Conservation (phyloP, 2,329 filamentous ascomycete genomes). For the Gaeumannomyces sp. region DNA sequence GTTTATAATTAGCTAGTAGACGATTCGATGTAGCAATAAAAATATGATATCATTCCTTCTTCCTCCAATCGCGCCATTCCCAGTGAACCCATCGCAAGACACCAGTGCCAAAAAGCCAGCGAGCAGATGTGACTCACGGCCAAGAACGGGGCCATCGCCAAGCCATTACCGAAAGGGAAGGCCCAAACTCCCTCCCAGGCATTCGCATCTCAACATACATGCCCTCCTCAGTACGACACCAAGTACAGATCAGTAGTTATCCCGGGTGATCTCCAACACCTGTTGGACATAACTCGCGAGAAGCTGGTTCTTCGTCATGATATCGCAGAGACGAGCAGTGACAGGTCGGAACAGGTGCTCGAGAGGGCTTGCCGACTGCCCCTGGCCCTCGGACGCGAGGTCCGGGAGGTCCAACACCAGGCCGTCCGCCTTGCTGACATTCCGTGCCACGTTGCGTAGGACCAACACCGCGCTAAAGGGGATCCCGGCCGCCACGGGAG, state of each 20-base stretch:
- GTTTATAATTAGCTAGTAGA: background rate
- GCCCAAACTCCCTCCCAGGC: background rate
- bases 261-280: constrained; percentile 26
- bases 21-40: background rate
- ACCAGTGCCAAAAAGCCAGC: background rate
- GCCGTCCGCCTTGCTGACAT: constrained; percentile 30
- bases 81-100: background rate
- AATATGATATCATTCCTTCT: background rate
- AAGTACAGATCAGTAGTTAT: constrained; percentile 10
- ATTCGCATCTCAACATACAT: background rate
- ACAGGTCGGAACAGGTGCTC: constrained; percentile 62
- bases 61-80: background rate
- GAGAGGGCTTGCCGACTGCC: constrained; percentile 55
- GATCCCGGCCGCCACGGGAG: constrained; percentile 63
- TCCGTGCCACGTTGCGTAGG: constrained; percentile 69
- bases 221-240: background rate
- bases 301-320: constrained; percentile 62
- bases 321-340: constrained; percentile 58
- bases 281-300: constrained; percentile 35
- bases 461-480: constrained; percentile 74
- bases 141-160: background rate
- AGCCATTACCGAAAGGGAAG: background rate
- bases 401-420: constrained; percentile 8
- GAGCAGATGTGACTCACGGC: background rate
- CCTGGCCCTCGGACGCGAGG: constrained; percentile 20